Evolutionary conservation across 345 rosid species (phyloP).

Genomic region (Microthlaspi erraticum): DNA sequence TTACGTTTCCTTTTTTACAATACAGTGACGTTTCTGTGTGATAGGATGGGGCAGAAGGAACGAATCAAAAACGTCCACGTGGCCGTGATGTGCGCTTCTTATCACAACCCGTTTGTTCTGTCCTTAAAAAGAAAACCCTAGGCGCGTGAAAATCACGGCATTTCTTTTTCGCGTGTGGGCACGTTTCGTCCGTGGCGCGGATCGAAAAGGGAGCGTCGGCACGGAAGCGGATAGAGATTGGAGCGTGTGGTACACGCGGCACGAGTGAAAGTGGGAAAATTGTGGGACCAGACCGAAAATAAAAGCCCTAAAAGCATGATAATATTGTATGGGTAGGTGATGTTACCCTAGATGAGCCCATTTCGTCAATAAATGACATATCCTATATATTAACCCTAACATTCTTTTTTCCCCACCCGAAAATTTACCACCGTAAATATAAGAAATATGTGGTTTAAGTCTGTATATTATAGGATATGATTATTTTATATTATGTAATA

Average conservation of each 20-base stretch:
- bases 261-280: conserved; percentile 5
- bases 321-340: conserved; percentile 50
- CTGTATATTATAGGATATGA: background rate
- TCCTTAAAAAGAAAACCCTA: conserved; percentile 58
- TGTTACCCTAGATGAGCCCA: conserved; percentile 49
- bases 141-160: conserved; percentile 33
- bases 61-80: conserved; percentile 50
- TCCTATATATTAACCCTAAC: conserved; percentile 43
- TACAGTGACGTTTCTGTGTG: conserved; percentile 23
- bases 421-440: conserved; percentile 32
- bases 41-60: conserved; percentile 33
- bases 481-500: background rate
- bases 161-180: conserved; percentile 29
- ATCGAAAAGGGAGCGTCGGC: conserved; percentile 37
- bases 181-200: conserved; percentile 38
- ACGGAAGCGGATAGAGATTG: conserved; percentile 31
- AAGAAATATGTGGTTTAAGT: background rate
- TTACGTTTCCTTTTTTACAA: background rate
- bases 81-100: conserved; percentile 62
- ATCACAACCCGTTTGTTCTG: conserved; percentile 59
- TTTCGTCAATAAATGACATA: conserved; percentile 29
- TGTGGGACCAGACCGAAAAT: conserved; percentile 30
- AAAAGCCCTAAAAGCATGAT: conserved; percentile 49
- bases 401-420: background rate
- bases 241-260: conserved; percentile 19